Percentiles rank a stretch among this genome's conserved stretches.
phyloP scores from a whole-genome alignment of 345 rosid species.

The Corymbia maculata region DNA sequence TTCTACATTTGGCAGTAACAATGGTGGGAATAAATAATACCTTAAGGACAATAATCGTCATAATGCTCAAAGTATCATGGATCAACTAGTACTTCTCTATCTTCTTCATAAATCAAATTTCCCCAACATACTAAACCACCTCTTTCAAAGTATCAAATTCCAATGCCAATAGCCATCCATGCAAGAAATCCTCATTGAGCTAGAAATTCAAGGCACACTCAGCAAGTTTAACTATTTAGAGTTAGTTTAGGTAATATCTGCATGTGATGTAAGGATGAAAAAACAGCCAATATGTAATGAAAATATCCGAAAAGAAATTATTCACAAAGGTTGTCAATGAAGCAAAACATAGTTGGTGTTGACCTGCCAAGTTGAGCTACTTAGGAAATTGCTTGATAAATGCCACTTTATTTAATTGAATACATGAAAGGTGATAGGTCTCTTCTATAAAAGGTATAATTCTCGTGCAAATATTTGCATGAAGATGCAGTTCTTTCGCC shows the following conservation, averaged over 20 bases:
- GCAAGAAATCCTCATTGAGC: background rate
- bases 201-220: background rate
- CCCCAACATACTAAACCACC: background rate
- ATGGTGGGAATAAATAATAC: too few species aligned
- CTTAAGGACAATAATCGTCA: too few species aligned
- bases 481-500: background rate
- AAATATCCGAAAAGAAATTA: background rate
- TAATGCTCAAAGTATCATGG: too few species aligned
- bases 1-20: too few species aligned
- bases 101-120: too few species aligned
- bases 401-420: background rate
- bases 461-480: background rate
- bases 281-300: background rate
- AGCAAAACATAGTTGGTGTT: background rate
- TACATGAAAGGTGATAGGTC: background rate
- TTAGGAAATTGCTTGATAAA: background rate
- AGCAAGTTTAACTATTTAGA: background rate
- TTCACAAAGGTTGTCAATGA: background rate
- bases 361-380: background rate
- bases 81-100: too few species aligned
- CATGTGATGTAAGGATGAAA: background rate
- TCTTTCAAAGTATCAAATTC: background rate
- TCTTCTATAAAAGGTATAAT: background rate
- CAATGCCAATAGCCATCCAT: background rate
- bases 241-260: background rate